These are phyloP conservation scores for Orbilia javanica DNA, from an alignment of 2,329 filamentous ascomycete genomes.

Conservation along the genomic window DNA sequence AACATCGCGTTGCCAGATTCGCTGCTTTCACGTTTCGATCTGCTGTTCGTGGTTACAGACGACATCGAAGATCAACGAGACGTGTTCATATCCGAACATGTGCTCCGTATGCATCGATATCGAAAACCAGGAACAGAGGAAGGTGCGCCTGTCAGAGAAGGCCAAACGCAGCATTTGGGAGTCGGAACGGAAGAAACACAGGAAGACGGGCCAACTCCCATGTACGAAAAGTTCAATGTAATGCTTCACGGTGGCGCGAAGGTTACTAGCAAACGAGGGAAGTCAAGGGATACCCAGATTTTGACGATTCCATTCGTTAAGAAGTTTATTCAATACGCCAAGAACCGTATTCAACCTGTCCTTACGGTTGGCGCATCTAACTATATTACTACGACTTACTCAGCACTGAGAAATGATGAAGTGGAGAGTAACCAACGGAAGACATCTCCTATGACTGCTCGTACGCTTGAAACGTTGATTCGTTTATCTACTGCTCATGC, in stretches of 20 bases:
- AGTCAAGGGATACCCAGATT: slow-evolving; percentile 83
- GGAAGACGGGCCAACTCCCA: slow-evolving; percentile 81
- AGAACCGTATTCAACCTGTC: slow-evolving; percentile 87
- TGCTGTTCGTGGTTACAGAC: slow-evolving; percentile 96
- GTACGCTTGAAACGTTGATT: slow-evolving; percentile 97
- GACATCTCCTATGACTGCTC: slow-evolving; percentile 94
- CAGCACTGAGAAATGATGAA: slow-evolving; percentile 92
- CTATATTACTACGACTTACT: slow-evolving; percentile 90
- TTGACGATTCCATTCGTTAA: slow-evolving; percentile 98
- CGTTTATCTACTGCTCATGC: slow-evolving; percentile 96
- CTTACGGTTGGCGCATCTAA: slow-evolving; percentile 92
- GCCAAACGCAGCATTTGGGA: slow-evolving; percentile 83
- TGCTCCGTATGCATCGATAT: slow-evolving; percentile 96
- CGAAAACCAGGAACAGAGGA: slow-evolving; percentile 93
- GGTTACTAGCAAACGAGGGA: slow-evolving; percentile 75
- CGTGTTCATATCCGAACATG: slow-evolving; percentile 92
- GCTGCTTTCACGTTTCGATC: slow-evolving; percentile 95
- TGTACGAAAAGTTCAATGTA: slow-evolving; percentile 95
- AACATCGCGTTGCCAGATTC: slow-evolving; percentile 98
- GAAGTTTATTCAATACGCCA: slow-evolving; percentile 99
- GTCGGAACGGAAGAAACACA: slow-evolving; percentile 85
- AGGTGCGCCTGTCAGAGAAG: slow-evolving; percentile 91
- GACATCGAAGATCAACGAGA: slow-evolving; percentile 96
- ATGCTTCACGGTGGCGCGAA: slow-evolving; percentile 95
- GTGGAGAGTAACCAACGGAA: slow-evolving; percentile 93